Base-by-base conservation (phyloP, 1,284 basidiomycete genomes). In the Exobasidium rhododendri region DNA sequence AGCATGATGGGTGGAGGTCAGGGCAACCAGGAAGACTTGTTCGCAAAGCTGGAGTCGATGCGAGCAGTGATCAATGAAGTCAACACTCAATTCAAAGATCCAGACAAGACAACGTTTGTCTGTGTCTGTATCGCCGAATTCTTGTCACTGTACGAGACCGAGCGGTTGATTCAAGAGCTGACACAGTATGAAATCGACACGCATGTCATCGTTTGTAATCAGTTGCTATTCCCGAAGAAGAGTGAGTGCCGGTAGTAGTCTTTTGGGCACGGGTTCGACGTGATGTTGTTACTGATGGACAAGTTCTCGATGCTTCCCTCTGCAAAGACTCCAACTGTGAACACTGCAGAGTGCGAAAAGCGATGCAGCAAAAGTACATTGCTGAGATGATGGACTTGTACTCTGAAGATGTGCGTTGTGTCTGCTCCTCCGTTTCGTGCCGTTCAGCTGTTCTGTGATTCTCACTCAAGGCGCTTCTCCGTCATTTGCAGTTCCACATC, bases 111-210 rank as follows among this genome's bases (percentile, higher is more conserved):
- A 4, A 80, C 77, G 17, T 96, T 98, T 76, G 90, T 97, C 74
- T 97, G 94, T 79, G 94, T 97, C 57, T 96, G 93, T 84, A 97
- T 97, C 79, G 94, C 94, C 55, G 94, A 97, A 81, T 97, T 97
- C 85, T 83, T 98, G 71, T 97, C 94, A 24, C 83, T 98, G 24
- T 98, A 98, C 82, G 96, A 98, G 84, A 98, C 94, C 29, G 94
- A 98, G 81, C 89, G 94, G 30, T 85, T 98, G 50, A 91, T 98
- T 44, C 94, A 98, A 66, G 96, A 98, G 80, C 83, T 98, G 54
- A 94, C 94, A 13, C 84, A 87, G 54, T 98, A 98, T 82, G 93
- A 92, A 80, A 98, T 98, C 80, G 96, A 98, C 81, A 97, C 94
- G 50, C 94, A 98, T 82, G 92, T 94, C 80, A 98, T 98, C 73